Evolutionary conservation across 768 basidiomycete species (phyloP), one percentile per base, ranked within the genome.

Genomic region (Mycena capillaripes): DNA sequence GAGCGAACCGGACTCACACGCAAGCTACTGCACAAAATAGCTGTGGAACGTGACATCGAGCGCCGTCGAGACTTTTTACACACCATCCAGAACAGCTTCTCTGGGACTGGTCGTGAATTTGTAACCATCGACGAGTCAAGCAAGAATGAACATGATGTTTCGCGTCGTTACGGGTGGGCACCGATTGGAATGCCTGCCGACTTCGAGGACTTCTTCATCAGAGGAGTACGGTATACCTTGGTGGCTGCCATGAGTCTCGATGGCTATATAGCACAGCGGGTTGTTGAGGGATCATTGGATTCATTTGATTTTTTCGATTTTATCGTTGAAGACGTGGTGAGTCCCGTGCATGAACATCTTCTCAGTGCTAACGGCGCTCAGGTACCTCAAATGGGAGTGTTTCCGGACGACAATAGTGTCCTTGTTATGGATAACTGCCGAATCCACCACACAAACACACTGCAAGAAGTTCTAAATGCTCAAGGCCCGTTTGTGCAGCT

Each of bases 1-100:
- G 90, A 91, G 69, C 89, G 91, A 74, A 80, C 93, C 69, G 93
- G 92, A 16, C 81, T 91, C 23, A 92, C 94, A 4, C 92, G 93
- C 84, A 94, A 94, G 78, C 91, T 94, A 85, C 75, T 81, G 17
- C 79, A 77, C 44, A 78, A 78, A 36, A 74, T 77, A 36, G 81
- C 80, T 2, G 19, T 11, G 0, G 78, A 81, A 64, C 61, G 75
- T 7, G 76, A 82, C 32, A 72, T 77, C 23, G 76, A 55, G 38
- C 17, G 56, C 4, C 34, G 71, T 29, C 74, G 70, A 7, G 62
- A 76, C 19, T 79, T 64, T 38, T 23, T 71, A 25, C 57, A 62
- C 25, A 40, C 64, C 14, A 52, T 73, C 36, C 38, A 59, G 0
- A 53, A 74, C 10, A 23, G 59, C 27, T 69, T 71, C 16, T 57